phyloP scores from a whole-genome alignment of 768 basidiomycete genomes.

The Baorangia bicolor region DNA sequence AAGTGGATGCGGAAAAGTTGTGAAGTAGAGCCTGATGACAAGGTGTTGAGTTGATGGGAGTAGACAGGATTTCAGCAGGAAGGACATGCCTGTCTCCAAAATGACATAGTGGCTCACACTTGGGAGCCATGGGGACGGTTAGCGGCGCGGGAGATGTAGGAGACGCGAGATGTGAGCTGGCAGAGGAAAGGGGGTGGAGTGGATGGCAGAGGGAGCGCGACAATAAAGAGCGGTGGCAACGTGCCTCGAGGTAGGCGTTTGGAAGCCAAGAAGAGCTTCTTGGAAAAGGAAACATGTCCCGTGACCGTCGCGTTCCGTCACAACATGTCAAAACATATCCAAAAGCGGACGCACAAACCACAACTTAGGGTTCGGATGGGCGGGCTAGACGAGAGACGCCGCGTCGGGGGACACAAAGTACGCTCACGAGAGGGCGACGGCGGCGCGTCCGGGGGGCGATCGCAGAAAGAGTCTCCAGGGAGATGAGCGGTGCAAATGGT shows the following conservation, averaged over 20 bases:
- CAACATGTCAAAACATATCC: conserved; percentile 25
- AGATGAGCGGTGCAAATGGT: not conserved
- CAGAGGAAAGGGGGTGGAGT: conserved; percentile 2
- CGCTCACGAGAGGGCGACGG: not conserved
- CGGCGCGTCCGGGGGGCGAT: not conserved
- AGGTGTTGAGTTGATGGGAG: conserved; percentile 2
- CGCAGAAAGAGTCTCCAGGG: not conserved
- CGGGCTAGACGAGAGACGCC: not conserved
- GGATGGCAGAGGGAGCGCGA: conserved; percentile 18
- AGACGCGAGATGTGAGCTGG: not conserved
- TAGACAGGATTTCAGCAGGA: conserved; percentile 7
- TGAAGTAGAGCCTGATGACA: conserved; percentile 72
- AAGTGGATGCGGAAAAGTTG: conserved; percentile 80
- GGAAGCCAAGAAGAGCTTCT: conserved; percentile 21
- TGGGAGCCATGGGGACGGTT: conserved; percentile 34
- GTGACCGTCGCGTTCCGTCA: conserved; percentile 36
- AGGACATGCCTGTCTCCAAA: conserved; percentile 70
- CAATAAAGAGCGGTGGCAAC: conserved; percentile 27
- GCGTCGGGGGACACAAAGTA: not conserved
- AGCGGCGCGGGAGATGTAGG: conserved; percentile 10
- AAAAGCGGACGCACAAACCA: conserved; percentile 16
- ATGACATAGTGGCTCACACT: conserved; percentile 76
- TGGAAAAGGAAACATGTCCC: conserved; percentile 36
- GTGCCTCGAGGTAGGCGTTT: conserved; percentile 31
- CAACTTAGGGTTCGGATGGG: conserved; percentile 17